These are phyloP conservation scores for Metarhizium humberi DNA, from an alignment of 2,329 filamentous ascomycete species.

Conservation along the genomic window DNA sequence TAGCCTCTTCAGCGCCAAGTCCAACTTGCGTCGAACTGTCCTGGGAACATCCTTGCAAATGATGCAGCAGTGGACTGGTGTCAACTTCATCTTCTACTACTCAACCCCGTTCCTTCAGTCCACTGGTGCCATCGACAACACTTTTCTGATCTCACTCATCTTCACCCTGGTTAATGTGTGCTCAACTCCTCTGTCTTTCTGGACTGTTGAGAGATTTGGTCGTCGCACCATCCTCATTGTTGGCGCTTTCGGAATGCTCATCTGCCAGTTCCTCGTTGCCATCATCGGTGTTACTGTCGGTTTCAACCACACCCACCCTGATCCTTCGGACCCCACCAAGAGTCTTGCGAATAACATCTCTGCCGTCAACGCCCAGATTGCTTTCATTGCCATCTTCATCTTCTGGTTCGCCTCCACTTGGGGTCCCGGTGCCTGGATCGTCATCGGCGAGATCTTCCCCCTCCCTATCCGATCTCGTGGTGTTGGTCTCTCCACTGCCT, in stretches of 20 bases:
- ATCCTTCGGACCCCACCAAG: conserved; percentile 30
- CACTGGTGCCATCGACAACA: conserved; percentile 64
- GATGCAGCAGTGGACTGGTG: conserved; percentile 78
- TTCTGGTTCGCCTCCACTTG: conserved; percentile 87
- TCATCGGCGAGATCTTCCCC: conserved; percentile 87
- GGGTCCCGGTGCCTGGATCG: conserved; percentile 72
- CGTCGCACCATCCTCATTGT: conserved; percentile 71
- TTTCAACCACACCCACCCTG: conserved; percentile 36
- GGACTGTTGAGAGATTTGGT: conserved; percentile 70
- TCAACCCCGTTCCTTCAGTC: conserved; percentile 77
- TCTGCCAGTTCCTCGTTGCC: conserved; percentile 81
- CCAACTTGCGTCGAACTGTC: conserved; percentile 62
- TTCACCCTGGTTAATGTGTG: conserved; percentile 82
- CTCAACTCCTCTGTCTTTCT: conserved; percentile 84
- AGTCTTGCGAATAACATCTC: conserved; percentile 41
- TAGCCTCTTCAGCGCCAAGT: conserved; percentile 51
- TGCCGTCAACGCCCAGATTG: conserved; percentile 63
- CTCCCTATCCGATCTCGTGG: conserved; percentile 82
- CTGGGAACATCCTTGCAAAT: conserved; percentile 67
- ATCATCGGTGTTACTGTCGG: conserved; percentile 60
- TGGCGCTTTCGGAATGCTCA: conserved; percentile 72
- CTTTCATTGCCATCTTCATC: conserved; percentile 88
- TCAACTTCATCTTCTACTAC: conserved; percentile 91
- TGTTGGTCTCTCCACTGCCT: conserved; percentile 77
- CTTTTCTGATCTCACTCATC: conserved; percentile 76